Evolutionary conservation across 148 eudicot species (phyloP).

Genomic region (Rhododendron williamsianum): DNA sequence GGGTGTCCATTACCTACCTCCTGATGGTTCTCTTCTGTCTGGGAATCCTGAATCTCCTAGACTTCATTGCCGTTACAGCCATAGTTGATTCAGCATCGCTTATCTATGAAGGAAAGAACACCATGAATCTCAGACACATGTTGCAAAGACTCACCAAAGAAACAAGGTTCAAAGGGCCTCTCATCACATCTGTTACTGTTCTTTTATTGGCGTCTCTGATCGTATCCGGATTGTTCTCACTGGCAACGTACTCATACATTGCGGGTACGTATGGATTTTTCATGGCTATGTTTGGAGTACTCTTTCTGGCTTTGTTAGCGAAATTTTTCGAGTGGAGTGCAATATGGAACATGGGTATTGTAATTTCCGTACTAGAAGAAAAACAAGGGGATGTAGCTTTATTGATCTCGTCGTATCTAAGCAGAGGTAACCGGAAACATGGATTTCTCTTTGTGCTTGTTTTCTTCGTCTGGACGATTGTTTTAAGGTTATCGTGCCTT

Average conservation of each 20-base stretch:
- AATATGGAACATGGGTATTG: slow-evolving; percentile 28
- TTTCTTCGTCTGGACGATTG: neutral
- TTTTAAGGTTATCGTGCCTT: neutral
- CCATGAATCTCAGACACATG: neutral
- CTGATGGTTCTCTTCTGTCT: neutral
- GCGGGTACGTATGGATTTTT: too few relatives aligned
- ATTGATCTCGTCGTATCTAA: slow-evolving; percentile 12
- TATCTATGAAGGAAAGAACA: too few relatives aligned
- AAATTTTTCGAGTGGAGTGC: slow-evolving; percentile 27
- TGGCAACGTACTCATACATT: neutral
- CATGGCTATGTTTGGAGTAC: neutral
- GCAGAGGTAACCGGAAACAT: slow-evolving; percentile 3
- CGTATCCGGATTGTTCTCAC: neutral
- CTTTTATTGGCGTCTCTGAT: neutral
- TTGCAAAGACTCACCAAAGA: neutral
- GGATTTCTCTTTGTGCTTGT: slow-evolving; percentile 13
- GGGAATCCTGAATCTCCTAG: neutral
- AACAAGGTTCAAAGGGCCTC: slow-evolving; percentile 5
- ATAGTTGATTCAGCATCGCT: neutral
- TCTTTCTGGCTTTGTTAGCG: slow-evolving; percentile 8
- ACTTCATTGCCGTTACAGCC: neutral
- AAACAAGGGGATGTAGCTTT: slow-evolving; percentile 17
- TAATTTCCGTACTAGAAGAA: slow-evolving; percentile 24
- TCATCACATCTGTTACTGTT: neutral
- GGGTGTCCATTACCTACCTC: neutral